These are phyloP conservation scores for Rhynchospora breviuscula DNA, from an alignment of 176 grass and related monocot genomes.

Conservation along the genomic window DNA sequence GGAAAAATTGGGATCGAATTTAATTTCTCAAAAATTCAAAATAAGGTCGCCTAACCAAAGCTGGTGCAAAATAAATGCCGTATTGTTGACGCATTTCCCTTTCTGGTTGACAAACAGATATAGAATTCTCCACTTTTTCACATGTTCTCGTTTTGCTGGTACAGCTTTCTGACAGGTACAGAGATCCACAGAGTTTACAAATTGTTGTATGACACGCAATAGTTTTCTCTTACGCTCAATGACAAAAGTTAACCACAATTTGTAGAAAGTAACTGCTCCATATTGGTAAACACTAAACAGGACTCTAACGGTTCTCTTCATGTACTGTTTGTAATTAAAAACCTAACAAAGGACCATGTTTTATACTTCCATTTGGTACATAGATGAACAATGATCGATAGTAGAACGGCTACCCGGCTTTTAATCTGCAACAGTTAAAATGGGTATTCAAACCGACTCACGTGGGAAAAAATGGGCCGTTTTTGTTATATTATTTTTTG, in stretches of 20 bases:
- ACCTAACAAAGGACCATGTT: not conserved
- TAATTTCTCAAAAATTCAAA: not conserved
- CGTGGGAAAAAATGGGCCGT: too few species aligned
- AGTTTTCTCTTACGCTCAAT: too few species aligned
- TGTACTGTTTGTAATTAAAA: not conserved
- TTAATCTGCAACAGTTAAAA: too few species aligned
- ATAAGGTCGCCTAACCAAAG: not conserved
- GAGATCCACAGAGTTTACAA: not conserved
- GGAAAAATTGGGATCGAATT: not conserved
- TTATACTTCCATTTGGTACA: not conserved
- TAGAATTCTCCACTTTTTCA: not conserved
- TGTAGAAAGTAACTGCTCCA: not conserved
- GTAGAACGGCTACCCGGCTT: too few species aligned
- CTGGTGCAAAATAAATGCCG: not conserved
- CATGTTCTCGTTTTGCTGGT: not conserved
- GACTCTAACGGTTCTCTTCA: not conserved
- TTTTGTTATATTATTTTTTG: too few species aligned
- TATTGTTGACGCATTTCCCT: not conserved
- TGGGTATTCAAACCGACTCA: too few species aligned
- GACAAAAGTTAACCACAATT: not conserved
- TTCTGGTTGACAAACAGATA: not conserved
- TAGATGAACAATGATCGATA: not conserved
- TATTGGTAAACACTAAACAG: not conserved
- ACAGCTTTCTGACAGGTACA: constrained; percentile 1
- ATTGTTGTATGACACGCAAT: too few species aligned